Base-by-base conservation (phyloP, 305 asterid genomes). In the Fraxinus angustifolia region DNA sequence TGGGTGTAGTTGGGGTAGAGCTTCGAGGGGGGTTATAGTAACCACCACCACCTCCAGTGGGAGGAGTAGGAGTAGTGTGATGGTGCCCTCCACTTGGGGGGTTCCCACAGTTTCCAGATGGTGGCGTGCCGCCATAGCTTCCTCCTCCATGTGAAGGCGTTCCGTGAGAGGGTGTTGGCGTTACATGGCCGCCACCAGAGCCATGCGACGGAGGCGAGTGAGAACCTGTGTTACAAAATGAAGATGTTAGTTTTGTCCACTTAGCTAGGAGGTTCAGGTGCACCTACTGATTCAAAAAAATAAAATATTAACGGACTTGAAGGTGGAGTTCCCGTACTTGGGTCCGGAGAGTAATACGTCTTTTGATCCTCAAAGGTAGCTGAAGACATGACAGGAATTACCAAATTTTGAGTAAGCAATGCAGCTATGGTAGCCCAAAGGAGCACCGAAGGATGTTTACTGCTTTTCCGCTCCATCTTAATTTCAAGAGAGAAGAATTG, bases 261-360 rank as follows among this genome's bases (percentile, higher is more conserved):
- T 34, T 35, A 40, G 17, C 4, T 42, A 75, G 67, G 72, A 48
- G 33, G 26, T 3, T 8, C 28, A 33, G 65, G 40, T 48, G 26
- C 21, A 56, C 30, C 68, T 58, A 58, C 68, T 58, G 68, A 58
- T 58, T 45, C 45, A 80, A 78, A 28, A 28, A 2, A 31, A 38
- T 2, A 34, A 77, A 35, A 33, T 21, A 45, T 45, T 10, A 60
- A 42, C 17, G 14, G 1, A 12, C 62, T 16, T 5, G 62, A 1
- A 10, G 79, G 62, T 4, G 81, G 65, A 36, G 76, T 23, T 80
- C 11, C 83, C 67, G 68, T 74, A 80, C 42, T 60, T 80, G 97
- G 95, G 87, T 88, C 91, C 0, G 93, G 93, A 53, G 90, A 48
- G 79, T 85, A 90, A 87, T 90, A 95, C 84, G 79, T 91, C 88